Percentiles rank a stretch among this genome's conserved stretches.
These are phyloP conservation scores for Penicillium robsamsonii DNA, from an alignment of 495 filamentous ascomycete genomes.

Conservation along the genomic window DNA sequence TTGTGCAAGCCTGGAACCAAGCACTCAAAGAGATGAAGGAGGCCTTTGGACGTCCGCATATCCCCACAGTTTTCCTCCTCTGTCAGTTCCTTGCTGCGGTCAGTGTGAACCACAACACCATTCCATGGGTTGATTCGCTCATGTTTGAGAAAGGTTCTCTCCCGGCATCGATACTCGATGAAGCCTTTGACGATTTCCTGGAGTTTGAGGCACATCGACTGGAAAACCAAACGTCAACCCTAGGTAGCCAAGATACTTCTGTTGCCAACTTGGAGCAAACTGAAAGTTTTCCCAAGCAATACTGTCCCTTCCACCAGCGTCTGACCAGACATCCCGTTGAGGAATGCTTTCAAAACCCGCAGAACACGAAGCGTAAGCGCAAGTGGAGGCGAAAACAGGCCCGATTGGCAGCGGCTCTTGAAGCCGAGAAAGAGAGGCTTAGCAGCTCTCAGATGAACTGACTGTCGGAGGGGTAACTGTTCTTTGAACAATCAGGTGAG, in stretches of 20 bases:
- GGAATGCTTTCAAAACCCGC: neutral
- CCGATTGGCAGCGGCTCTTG: neutral
- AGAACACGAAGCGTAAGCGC: neutral
- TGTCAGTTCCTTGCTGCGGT: conserved; percentile 2
- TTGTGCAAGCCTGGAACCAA: neutral
- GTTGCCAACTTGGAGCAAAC: neutral
- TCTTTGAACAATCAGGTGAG: neutral
- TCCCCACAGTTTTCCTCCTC: neutral
- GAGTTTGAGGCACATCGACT: neutral
- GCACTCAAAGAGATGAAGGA: neutral
- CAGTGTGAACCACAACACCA: neutral
- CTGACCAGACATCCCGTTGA: neutral
- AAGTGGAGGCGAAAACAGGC: neutral
- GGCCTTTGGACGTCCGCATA: neutral
- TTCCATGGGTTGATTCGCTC: neutral
- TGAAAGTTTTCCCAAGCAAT: neutral
- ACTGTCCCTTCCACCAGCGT: neutral
- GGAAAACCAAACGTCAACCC: neutral
- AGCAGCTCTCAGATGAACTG: neutral
- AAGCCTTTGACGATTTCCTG: neutral
- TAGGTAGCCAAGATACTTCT: neutral
- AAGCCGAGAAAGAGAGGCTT: neutral
- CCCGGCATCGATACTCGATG: neutral
- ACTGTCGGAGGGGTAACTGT: neutral
- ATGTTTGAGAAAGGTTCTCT: neutral